Percentiles rank a stretch among this genome's conserved stretches.
phyloP scores from a whole-genome alignment of 768 basidiomycete genomes.

The Agaricus blazei region DNA sequence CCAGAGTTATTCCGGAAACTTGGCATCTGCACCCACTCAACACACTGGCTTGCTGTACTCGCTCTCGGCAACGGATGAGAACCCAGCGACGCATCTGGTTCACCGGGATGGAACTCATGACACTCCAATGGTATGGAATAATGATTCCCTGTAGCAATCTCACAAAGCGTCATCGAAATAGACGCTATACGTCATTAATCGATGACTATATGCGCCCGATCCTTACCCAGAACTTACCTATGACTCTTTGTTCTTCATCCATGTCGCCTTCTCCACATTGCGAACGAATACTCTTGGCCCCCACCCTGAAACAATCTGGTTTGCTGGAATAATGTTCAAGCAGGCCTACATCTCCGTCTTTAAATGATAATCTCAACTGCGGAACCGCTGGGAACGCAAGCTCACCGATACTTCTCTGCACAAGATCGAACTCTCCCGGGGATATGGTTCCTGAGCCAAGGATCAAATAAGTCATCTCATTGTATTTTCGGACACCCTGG shows the following conservation, averaged over 20 bases:
- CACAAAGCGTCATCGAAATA: constrained; percentile 75
- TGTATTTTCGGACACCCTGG: background rate
- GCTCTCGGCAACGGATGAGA: constrained; percentile 26
- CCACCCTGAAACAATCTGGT: constrained; percentile 58
- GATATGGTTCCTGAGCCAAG: background rate
- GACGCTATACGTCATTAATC: constrained; percentile 42
- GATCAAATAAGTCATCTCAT: background rate
- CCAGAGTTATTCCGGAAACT: background rate
- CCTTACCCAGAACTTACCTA: constrained; percentile 29
- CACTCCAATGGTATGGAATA: constrained; percentile 69
- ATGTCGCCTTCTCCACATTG: constrained; percentile 54
- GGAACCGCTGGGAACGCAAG: background rate
- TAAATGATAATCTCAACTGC: background rate
- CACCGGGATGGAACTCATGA: constrained; percentile 24
- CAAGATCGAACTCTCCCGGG: constrained; percentile 1
- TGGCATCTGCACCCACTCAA: constrained; percentile 21
- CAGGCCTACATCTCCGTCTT: constrained; percentile 20
- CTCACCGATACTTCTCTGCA: constrained; percentile 3
- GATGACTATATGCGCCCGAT: background rate
- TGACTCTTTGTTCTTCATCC: constrained; percentile 53
- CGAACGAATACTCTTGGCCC: constrained; percentile 37
- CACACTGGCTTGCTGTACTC: constrained; percentile 31
- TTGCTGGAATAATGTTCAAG: constrained; percentile 34
- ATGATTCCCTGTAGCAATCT: constrained; percentile 69
- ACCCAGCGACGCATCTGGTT: constrained; percentile 10